A percentile compares a stretch with the other conserved stretches of the same genome.
Evolutionary conservation across 441 rosid species (phyloP).

Genomic region (Pelargonium citronellum): DNA sequence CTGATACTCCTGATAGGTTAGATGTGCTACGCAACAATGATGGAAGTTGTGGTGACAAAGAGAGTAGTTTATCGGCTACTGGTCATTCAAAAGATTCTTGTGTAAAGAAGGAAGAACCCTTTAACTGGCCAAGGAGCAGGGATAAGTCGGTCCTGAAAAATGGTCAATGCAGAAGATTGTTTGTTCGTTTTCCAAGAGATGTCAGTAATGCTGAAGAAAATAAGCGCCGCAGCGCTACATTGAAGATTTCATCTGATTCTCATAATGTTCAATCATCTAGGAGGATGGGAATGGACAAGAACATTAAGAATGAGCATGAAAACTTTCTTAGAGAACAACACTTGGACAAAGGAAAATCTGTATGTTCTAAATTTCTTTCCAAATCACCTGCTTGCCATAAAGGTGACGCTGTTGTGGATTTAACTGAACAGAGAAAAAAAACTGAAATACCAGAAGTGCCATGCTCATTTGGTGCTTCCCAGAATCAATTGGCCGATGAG

Average conservation of each 20-base stretch:
- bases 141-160: neutral
- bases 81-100: constrained; percentile 9
- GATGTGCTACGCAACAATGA: constrained; percentile 6
- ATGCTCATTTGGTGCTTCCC: constrained; percentile 1
- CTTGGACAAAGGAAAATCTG: constrained; percentile 15
- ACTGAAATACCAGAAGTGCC: neutral
- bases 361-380: neutral
- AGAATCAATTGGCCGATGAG: constrained; percentile 1
- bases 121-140: constrained; percentile 3
- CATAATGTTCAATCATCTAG: constrained; percentile 7
- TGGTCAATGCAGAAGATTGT: constrained; percentile 16
- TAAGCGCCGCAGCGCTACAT: neutral
- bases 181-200: constrained; percentile 22
- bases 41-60: neutral
- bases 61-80: neutral
- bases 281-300: constrained; percentile 8
- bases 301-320: neutral
- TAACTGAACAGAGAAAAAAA: neutral
- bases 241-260: constrained; percentile 4
- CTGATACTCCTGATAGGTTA: constrained; percentile 29
- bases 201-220: constrained; percentile 4
- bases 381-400: constrained; percentile 5
- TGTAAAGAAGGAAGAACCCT: neutral
- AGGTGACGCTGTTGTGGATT: neutral
- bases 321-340: neutral